These are phyloP conservation scores for Erythrophleum ivorense DNA, from an alignment of 331 rosid species.

Conservation along the genomic window DNA sequence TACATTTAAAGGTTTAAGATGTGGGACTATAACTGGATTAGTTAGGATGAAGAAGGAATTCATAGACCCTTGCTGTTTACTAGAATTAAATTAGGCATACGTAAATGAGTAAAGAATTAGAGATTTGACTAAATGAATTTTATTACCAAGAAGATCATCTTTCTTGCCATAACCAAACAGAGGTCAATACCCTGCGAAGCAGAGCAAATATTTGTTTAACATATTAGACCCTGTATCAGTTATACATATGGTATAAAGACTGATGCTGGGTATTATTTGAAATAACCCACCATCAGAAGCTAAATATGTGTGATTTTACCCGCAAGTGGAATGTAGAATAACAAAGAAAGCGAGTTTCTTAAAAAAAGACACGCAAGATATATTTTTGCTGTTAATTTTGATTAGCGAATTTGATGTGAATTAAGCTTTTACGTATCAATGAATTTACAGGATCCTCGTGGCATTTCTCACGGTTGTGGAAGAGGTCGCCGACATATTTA, in stretches of 20 bases:
- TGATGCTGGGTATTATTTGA: neutral
- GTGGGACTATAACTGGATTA: neutral
- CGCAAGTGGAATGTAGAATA: neutral
- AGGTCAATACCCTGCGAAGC: constrained; percentile 33
- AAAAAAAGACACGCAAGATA: neutral
- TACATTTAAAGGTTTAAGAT: constrained; percentile 3
- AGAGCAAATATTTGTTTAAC: constrained; percentile 21
- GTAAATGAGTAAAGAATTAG: constrained; percentile 9
- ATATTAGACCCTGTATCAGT: constrained; percentile 27
- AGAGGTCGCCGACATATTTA: constrained; percentile 63
- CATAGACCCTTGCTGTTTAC: neutral
- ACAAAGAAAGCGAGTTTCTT: neutral
- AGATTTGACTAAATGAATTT: constrained; percentile 24
- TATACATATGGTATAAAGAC: neutral
- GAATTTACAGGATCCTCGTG: constrained; percentile 73
- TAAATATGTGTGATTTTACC: neutral
- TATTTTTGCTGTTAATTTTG: neutral
- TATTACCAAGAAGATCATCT: constrained; percentile 26
- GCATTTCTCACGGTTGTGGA: constrained; percentile 77
- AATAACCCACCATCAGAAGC: constrained; percentile 5
- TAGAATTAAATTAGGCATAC: neutral
- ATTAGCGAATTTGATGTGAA: neutral
- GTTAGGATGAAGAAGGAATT: constrained; percentile 24
- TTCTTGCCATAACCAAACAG: constrained; percentile 29
- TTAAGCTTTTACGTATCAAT: neutral